These are phyloP conservation scores for Arthrinium phaeospermum DNA, from an alignment of 2,329 filamentous ascomycete species.

Conservation along the genomic window DNA sequence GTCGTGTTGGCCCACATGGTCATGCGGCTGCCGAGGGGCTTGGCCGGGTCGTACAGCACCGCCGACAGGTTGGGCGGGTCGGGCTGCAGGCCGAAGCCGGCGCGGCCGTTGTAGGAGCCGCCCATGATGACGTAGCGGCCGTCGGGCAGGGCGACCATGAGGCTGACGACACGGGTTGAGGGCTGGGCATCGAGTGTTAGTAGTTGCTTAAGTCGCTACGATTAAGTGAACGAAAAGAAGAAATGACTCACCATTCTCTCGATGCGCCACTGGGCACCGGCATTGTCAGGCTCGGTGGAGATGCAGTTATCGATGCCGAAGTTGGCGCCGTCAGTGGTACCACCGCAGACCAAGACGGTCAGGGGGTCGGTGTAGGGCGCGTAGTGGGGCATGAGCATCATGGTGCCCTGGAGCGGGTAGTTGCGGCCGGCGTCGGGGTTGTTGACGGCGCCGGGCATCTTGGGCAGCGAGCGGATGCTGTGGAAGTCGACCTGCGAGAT, in stretches of 20 bases:
- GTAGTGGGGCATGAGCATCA: slow-evolving; percentile 59
- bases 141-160: slow-evolving; percentile 60
- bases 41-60: slow-evolving; percentile 57
- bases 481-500: slow-evolving; percentile 57
- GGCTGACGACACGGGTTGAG: slow-evolving; percentile 58
- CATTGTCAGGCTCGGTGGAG: slow-evolving; percentile 56
- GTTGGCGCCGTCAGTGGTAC: slow-evolving; percentile 53
- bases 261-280: slow-evolving; percentile 56
- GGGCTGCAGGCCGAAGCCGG: slow-evolving; percentile 57
- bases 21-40: slow-evolving; percentile 55
- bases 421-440: slow-evolving; percentile 57
- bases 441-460: slow-evolving; percentile 60
- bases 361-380: slow-evolving; percentile 57
- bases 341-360: slow-evolving; percentile 61
- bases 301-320: slow-evolving; percentile 65
- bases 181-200: slow-evolving; percentile 38
- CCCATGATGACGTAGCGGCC: slow-evolving; percentile 62
- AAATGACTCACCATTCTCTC: slow-evolving; percentile 54
- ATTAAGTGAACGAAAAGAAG: too few species aligned
- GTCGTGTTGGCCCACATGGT: slow-evolving; percentile 60
- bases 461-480: slow-evolving; percentile 55
- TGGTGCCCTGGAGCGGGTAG: slow-evolving; percentile 62
- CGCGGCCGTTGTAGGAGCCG: slow-evolving; percentile 56
- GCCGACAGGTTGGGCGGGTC: slow-evolving; percentile 53
- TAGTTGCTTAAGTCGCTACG: background rate